Base-by-base conservation (phyloP, 2,329 filamentous ascomycete genomes). In the Ceratocystis papillata region DNA sequence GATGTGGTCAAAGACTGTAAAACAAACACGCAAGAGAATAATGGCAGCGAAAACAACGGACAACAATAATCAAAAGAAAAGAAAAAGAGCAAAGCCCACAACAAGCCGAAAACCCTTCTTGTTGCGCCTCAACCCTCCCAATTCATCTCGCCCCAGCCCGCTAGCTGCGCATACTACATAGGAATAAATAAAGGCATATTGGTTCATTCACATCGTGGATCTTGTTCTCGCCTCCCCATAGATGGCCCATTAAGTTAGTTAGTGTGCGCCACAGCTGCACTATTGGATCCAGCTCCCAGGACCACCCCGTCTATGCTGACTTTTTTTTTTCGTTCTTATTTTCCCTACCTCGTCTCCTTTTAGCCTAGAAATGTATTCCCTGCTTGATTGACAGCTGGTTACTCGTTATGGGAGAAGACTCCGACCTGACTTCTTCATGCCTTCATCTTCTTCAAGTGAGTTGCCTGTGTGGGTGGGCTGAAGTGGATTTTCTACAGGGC, bases 221-320 rank as follows among this genome's bases (percentile, higher is more conserved):
- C 25, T 59, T 30, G 28, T n/a, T 59, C 53, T 33, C 53, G 53
- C 28, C 17, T 22, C 22, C 22, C 46, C 46, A n/a, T 22, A 20
- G 5, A 22, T 53, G 22, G 7, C 25, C 8, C 10, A 25, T 55
- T 25, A 5, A 55, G 12, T n/a, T n/a, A 37, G 53, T 59, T 59
- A 59, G 53, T 33, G 53, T 59, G 53, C 53, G 53, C 53, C 53
- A 59, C 53, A 4, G 53, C 53, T 33, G 53, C 53, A 30, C 53
- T 59, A 59, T 59, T 59, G 28, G 7, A 59, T 59, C 53, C 53
- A 59, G 53, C 53, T 59, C 53, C 53, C 25, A 59, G 53, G 53
- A 8, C 53, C 53, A 37, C 53, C 53, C 53, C 53, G 4, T 57
- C 15, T n/a, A 33, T 28, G 20, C 12, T n/a, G 7, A 3, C 25